phyloP scores from a whole-genome alignment of 805 yeast species.

The Schwanniomyces yamadae region DNA sequence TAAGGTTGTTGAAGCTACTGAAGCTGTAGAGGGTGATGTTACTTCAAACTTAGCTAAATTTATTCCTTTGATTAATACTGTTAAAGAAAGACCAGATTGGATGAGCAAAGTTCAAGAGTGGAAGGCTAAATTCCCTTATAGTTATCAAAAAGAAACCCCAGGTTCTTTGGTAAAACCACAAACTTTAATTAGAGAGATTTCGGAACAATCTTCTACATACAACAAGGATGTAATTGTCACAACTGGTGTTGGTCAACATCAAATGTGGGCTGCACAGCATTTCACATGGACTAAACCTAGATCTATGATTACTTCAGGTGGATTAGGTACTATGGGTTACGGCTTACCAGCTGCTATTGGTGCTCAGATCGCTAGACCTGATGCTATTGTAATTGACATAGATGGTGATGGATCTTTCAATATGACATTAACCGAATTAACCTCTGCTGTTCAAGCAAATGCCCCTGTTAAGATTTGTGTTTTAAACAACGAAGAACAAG shows the following conservation, averaged over 20 bases:
- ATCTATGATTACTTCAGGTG: slow-evolving; percentile 96
- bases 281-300: slow-evolving; percentile 93
- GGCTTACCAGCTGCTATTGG: slow-evolving; percentile 98
- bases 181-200: slow-evolving; percentile 77
- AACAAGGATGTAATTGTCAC: slow-evolving; percentile 81
- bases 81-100: slow-evolving; percentile 78
- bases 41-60: slow-evolving; percentile 70
- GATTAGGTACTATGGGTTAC: slow-evolving; percentile 98
- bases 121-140: slow-evolving; percentile 85
- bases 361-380: slow-evolving; percentile 95
- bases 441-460: slow-evolving; percentile 90
- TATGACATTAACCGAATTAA: slow-evolving; percentile 92
- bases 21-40: slow-evolving; percentile 96
- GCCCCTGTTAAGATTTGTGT: slow-evolving; percentile 89
- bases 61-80: slow-evolving; percentile 66
- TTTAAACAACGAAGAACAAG: slow-evolving; percentile 97
- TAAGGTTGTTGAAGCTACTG: slow-evolving; percentile 95
- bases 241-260: slow-evolving; percentile 99
- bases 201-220: slow-evolving; percentile 62
- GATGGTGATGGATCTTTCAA: slow-evolving; percentile 99
- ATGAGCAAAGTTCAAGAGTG: slow-evolving; percentile 68
- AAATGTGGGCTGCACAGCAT: slow-evolving; percentile 99
- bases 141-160: slow-evolving; percentile 76
- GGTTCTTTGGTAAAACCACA: slow-evolving; percentile 88
- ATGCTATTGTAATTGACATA: slow-evolving; percentile 90